Base-by-base conservation (phyloP, 768 basidiomycete genomes). In the Rhizopogon vulgaris region DNA sequence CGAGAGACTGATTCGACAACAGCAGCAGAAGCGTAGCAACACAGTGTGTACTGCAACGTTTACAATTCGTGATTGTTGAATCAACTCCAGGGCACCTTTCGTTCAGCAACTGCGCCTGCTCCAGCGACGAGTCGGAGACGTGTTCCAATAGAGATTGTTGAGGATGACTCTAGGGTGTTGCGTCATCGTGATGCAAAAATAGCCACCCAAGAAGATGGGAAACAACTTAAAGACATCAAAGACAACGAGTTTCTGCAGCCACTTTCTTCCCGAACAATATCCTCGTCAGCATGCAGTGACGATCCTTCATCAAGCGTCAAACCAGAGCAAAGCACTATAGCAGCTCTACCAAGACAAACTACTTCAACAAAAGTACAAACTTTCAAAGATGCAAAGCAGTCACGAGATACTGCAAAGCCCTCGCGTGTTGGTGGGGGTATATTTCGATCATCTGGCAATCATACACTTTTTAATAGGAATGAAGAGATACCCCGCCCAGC, bases 351-450 rank as follows among this genome's bases (percentile, higher is more conserved):
- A 1, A 45, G 49, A n/a, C 52, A 37, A 28, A 49, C 18, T 10
- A 53, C 60, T 32, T 38, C 49, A 17, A 56, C 42, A 28, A 61
- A 56, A 49, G 49, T 56, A n/a, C 58, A 60, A 56, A 74, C 79
- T 2, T 87, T 86, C 65, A 67, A 73, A 54, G 78, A 83, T 25
- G 83, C 78, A 5, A 85, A 83, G 59, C 71, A 77, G 49, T 73
- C 72, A 0, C 78, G 85, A 25, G 77, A 81, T 12, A 71, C 49
- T 40, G 67, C 66, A 11, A 76, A 71, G 50, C 53, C 68, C 58
- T 72, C 70, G 50, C 73, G 73, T 38, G 77, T 82, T 3, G 82
- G 85, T 0, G 88, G 87, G 7, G 88, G 87, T 0, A 85, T 91
- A 47, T 87, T 91, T 69, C 78, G 82, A 25, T 68, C 74, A 3